Evolutionary conservation across 306 rosid species (phyloP), one percentile per base, ranked within the genome.

Genomic region (Quercus parvula): DNA sequence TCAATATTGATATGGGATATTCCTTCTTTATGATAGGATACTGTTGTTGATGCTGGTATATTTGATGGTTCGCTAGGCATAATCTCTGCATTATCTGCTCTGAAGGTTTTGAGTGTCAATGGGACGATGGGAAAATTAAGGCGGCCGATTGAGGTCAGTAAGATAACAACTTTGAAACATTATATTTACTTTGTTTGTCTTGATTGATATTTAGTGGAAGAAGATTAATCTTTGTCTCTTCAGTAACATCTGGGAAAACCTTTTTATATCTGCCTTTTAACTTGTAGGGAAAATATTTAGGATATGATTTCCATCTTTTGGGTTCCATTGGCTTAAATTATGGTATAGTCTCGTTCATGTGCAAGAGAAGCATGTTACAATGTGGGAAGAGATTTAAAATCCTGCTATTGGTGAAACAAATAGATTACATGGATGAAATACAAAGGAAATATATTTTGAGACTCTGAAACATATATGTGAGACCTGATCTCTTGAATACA

Each of bases 51-150:
- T 90, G 99, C 94, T 28, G 99, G 98, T 74, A 95, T 84, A 66
- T 92, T 88, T 85, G 98, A 95, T 83, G 99, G 99, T 24, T 41
- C 98, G 41, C 80, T 95, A 52, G 99, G 99, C 79, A 95, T 95
- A 67, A 81, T 95, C 25, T 84, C 93, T 63, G 97, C 91, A 55
- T n/a, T 95, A 85, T 85, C 96, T 80, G 99, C 99, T 30, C 75
- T 95, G 41, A 95, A 95, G 88, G 94, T 84, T 79, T 54, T 92
- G 87, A 83, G 81, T 66, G 59, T 78, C 86, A 80, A 73, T 75
- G 89, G 91, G 78, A 89, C 79, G 74, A 69, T 92, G 78, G 88
- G 86, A 82, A 80, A 82, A 80, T 79, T 91, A 77, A 91, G 78
- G 82, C 89, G 91, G 70, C 97, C 93, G 4, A 85, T 95, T 49